phyloP scores from a whole-genome alignment of 192 early-diverging fungal genomes.

The Paraglomus brasilianum region DNA sequence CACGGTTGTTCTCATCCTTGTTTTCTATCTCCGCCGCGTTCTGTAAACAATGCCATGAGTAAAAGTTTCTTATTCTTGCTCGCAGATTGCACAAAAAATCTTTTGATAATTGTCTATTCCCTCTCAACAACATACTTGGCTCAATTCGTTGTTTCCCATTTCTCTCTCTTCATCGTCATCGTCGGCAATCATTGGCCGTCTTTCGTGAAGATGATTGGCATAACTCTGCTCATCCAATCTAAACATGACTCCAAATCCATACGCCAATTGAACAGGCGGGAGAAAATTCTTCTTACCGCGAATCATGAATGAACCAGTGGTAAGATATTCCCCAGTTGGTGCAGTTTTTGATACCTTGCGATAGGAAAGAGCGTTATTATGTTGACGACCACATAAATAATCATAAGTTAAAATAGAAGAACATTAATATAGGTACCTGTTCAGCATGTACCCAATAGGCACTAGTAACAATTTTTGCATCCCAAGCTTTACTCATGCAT shows the following conservation, averaged over 20 bases:
- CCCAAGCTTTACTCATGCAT: slow-evolving; percentile 94
- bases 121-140: background rate
- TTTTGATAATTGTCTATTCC: background rate
- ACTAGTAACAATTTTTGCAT: slow-evolving; percentile 90
- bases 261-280: slow-evolving; percentile 90
- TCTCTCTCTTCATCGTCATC: slow-evolving; percentile 35
- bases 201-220: slow-evolving; percentile 73
- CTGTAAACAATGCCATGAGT: background rate
- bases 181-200: slow-evolving; percentile 46
- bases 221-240: slow-evolving; percentile 80
- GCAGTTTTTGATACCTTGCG: slow-evolving; percentile 77
- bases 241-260: slow-evolving; percentile 96
- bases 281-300: slow-evolving; percentile 92
- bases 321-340: slow-evolving; percentile 88
- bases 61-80: too few species aligned
- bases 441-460: slow-evolving; percentile 92
- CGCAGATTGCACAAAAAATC: slow-evolving; percentile 23
- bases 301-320: slow-evolving; percentile 91
- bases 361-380: too few species aligned
- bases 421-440: slow-evolving; percentile 46
- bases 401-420: background rate
- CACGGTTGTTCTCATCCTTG: slow-evolving; percentile 7
- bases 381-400: background rate
- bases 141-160: slow-evolving; percentile 14
- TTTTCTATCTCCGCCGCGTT: slow-evolving; percentile 34